phyloP scores from a whole-genome alignment of 106 monocot genomes.

The Chionographis japonica region DNA sequence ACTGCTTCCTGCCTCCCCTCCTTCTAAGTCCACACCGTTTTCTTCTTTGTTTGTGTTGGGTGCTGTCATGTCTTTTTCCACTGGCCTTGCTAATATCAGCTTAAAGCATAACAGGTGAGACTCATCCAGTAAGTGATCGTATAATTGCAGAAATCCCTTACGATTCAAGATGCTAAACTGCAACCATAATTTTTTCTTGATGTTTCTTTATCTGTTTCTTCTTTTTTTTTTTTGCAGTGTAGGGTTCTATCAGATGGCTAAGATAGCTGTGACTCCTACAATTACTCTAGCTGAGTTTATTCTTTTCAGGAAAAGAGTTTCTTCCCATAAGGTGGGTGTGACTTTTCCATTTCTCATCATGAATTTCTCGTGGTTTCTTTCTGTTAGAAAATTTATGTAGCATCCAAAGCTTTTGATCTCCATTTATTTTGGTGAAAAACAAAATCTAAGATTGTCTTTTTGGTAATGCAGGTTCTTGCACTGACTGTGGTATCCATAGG shows the following conservation, averaged over 20 bases:
- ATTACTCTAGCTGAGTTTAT: conserved; percentile 93
- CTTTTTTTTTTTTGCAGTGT: conserved; percentile 43
- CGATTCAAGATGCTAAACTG: conserved; percentile 1
- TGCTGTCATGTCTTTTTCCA: conserved; percentile 90
- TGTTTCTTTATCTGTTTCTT: not conserved
- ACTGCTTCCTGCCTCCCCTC: conserved; percentile 76
- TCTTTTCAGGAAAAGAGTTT: conserved; percentile 62
- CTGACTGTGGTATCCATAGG: conserved; percentile 69
- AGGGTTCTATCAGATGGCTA: conserved; percentile 98
- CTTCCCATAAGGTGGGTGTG: conserved; percentile 52
- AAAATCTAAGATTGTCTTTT: not conserved
- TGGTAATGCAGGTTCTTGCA: conserved; percentile 56
- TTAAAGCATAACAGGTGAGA: conserved; percentile 90
- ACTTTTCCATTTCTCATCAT: not conserved
- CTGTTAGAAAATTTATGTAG: not conserved
- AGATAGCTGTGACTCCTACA: conserved; percentile 93
- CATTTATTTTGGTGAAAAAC: not conserved
- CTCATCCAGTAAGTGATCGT: not conserved
- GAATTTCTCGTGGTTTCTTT: too few relatives aligned
- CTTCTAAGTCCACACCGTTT: conserved; percentile 82
- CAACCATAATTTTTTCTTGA: not conserved
- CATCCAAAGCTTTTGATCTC: not conserved
- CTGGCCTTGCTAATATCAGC: conserved; percentile 89
- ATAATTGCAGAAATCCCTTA: not conserved
- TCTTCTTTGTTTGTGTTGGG: conserved; percentile 91